Evolutionary conservation across 2,329 filamentous ascomycete genomes (phyloP).

Genomic region (Didymella pinodella): DNA sequence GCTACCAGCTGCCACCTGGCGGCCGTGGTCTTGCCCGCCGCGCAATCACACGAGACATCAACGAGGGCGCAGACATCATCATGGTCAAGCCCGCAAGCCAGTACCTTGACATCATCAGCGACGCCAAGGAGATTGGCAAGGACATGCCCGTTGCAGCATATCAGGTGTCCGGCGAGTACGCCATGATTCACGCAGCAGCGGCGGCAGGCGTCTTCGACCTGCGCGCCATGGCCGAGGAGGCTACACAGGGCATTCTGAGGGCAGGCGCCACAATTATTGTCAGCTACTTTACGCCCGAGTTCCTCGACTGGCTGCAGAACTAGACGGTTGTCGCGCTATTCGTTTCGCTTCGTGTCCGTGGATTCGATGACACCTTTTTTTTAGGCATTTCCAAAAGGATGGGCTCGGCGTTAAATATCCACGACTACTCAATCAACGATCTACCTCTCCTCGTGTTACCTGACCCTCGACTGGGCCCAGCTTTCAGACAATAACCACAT

Average conservation of each 20-base stretch:
- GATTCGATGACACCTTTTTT: constrained; percentile 14
- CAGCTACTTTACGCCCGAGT: constrained; percentile 90
- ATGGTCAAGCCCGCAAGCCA: constrained; percentile 98
- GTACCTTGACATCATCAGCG: constrained; percentile 96
- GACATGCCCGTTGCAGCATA: constrained; percentile 95
- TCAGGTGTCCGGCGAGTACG: constrained; percentile 95
- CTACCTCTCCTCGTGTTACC: background rate
- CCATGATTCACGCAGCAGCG: constrained; percentile 96
- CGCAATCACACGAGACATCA: constrained; percentile 88
- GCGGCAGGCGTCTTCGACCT: constrained; percentile 97
- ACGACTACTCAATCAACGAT: constrained; percentile 16
- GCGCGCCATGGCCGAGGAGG: constrained; percentile 93
- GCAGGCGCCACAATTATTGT: constrained; percentile 93
- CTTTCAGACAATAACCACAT: no score
- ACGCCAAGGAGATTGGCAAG: constrained; percentile 91
- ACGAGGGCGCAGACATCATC: constrained; percentile 94
- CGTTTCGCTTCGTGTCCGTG: constrained; percentile 1
- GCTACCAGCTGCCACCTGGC: constrained; percentile 94
- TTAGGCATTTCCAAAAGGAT: constrained; percentile 15
- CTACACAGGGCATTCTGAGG: constrained; percentile 89
- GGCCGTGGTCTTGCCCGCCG: constrained; percentile 90
- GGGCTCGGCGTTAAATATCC: constrained; percentile 19
- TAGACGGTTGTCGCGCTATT: constrained; percentile 14
- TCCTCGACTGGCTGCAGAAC: constrained; percentile 67
- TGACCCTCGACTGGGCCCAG: no score